Evolutionary conservation across 2,329 filamentous ascomycete species (phyloP), one percentile per base, ranked within the genome.

Genomic region (Penicillium glabrum): DNA sequence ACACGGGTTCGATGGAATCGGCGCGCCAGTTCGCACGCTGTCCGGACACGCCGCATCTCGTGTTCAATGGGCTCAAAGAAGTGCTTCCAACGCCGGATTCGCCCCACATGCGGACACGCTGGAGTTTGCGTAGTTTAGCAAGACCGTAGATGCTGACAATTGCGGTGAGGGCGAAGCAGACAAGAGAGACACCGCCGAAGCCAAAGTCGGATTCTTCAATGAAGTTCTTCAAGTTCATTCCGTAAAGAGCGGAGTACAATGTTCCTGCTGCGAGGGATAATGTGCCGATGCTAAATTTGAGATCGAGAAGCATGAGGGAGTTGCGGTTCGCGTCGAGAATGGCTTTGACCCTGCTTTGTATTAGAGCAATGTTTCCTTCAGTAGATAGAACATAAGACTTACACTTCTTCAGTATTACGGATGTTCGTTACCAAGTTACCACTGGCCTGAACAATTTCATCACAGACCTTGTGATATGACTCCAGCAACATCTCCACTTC

Each of bases 161-260:
- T 53, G 88, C 83, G 14, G 90, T 91, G 72, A 93, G 87, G 55
- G 88, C 67, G 55, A 88, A 83, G 56, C 90, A 96, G 59, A 84
- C 79, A 19, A 79, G 81, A 2, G 89, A 91, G 58, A 99, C 87
- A 53, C 85, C 85, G 46, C 82, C 83, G 73, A 99, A 98, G 11
- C 93, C 95, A 74, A 91, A 84, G 74, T 91, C 85, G 1, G 90
- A 93, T 72, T 98, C 93, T 79, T 99, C 95, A 67, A 98, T 91
- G 75, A 97, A 98, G 77, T 98, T 98, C 72, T 97, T 96, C 62
- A 99, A 80, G 79, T 99, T 99, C 93, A 98, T 98, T 67, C 95
- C 95, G 82, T 98, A 99, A n/a, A 99, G 86, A n/a, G 93, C 93
- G 9, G 95, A 96, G 67, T 97, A 84, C 71, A 98, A 96, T 49